These are phyloP conservation scores for Plenodomus biglobosus DNA, from an alignment of 2,329 filamentous ascomycete species.

Conservation along the genomic window DNA sequence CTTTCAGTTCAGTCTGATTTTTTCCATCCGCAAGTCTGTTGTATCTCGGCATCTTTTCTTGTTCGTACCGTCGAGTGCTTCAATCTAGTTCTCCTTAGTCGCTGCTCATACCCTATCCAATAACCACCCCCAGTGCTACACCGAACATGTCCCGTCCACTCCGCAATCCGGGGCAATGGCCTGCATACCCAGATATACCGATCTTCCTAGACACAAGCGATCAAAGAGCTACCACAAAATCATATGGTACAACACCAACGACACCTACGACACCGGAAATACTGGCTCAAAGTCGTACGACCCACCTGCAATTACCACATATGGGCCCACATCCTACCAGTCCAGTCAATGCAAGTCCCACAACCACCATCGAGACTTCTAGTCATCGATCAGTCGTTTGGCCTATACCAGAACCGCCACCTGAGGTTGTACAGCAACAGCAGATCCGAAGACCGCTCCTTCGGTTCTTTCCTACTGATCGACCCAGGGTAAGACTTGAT, in stretches of 20 bases:
- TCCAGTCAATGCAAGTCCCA: slow-evolving; percentile 10
- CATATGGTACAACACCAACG: slow-evolving; percentile 25
- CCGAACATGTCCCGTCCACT: slow-evolving; percentile 7
- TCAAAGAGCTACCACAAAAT: slow-evolving; percentile 9
- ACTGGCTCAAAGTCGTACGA: neutral
- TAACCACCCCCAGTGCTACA: slow-evolving; percentile 6
- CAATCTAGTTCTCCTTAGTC: slow-evolving; percentile 4
- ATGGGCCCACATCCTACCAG: neutral
- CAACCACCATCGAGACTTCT: slow-evolving; percentile 23
- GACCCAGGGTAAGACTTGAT: slow-evolving; percentile 16
- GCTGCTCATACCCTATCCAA: slow-evolving; percentile 22
- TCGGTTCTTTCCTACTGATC: slow-evolving; percentile 18
- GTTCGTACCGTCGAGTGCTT: neutral
- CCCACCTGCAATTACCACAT: slow-evolving; percentile 1
- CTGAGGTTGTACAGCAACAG: slow-evolving; percentile 12
- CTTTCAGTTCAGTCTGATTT: slow-evolving; percentile 8
- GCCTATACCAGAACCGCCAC: slow-evolving; percentile 22
- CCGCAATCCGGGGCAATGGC: slow-evolving; percentile 18
- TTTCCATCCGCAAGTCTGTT: slow-evolving; percentile 2
- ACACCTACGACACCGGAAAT: slow-evolving; percentile 25
- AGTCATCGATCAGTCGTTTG: slow-evolving; percentile 19
- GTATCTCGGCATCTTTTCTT: neutral
- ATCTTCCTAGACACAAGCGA: slow-evolving; percentile 29
- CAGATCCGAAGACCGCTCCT: slow-evolving; percentile 11
- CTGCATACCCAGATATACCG: slow-evolving; percentile 25